A percentile compares a stretch with the other conserved stretches of the same genome.
phyloP scores from a whole-genome alignment of 495 filamentous ascomycete species.

The Durotheca rogersii region DNA sequence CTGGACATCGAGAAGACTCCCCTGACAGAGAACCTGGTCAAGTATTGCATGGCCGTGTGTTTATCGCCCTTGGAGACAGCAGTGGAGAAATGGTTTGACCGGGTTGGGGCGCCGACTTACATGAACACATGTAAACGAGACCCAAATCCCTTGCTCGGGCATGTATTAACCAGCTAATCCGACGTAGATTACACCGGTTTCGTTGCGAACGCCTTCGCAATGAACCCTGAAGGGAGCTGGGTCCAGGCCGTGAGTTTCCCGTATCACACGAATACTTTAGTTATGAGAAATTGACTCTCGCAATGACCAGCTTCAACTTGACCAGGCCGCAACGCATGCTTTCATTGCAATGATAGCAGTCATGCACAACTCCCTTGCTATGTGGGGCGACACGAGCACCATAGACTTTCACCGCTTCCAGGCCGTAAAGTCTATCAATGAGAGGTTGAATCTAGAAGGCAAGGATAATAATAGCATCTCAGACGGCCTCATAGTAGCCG shows the following conservation, averaged over 20 bases:
- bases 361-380: constrained; percentile 35
- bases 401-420: constrained; percentile 37
- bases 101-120: constrained; percentile 30
- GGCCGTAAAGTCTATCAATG: constrained; percentile 36
- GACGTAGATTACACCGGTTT: constrained; percentile 34
- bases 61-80: constrained; percentile 31
- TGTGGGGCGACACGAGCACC: constrained; percentile 34
- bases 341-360: constrained; percentile 37
- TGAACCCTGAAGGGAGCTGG: constrained; percentile 38
- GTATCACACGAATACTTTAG: background rate
- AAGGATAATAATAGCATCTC: constrained; percentile 32
- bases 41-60: constrained; percentile 38
- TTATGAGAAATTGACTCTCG: background rate
- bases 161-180: constrained; percentile 6
- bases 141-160: background rate
- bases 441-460: constrained; percentile 34
- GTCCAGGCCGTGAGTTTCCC: constrained; percentile 27
- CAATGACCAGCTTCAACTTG: constrained; percentile 29
- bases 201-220: constrained; percentile 36
- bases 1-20: constrained; percentile 36
- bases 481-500: constrained; percentile 34
- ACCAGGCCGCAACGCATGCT: constrained; percentile 35
- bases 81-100: constrained; percentile 36
- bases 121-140: constrained; percentile 31
- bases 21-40: constrained; percentile 31